A percentile compares a stretch with the other conserved stretches of the same genome.
Conservation (phyloP, 1,284 basidiomycete genomes). For the Binderoboletus segoi region DNA sequence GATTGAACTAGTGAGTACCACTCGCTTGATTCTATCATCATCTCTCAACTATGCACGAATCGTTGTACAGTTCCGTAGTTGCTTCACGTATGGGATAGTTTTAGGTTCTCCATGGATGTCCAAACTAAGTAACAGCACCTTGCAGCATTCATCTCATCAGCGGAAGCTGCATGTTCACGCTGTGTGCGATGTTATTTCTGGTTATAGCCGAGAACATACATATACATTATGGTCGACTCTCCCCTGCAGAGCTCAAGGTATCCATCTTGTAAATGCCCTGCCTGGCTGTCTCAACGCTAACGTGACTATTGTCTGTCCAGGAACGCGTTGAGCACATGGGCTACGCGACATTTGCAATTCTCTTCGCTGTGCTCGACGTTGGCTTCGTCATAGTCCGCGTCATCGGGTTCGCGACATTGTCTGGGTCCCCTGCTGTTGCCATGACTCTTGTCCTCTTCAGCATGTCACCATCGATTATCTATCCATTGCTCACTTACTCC, state of each 20-base stretch:
- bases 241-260: constrained; percentile 23
- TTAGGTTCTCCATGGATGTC: neutral
- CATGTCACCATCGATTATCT: constrained; percentile 4
- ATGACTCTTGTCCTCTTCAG: constrained; percentile 21
- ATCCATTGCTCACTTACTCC: constrained; percentile 6
- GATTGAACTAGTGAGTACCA: too few relatives aligned
- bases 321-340: constrained; percentile 16
- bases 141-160: too few relatives aligned
- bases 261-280: too few relatives aligned
- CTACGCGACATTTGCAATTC: constrained; percentile 15
- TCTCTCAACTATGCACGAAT: too few relatives aligned
- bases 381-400: constrained; percentile 9
- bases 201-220: constrained; percentile 12
- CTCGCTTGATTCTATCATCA: too few relatives aligned
- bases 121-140: too few relatives aligned
- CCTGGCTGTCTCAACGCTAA: too few relatives aligned
- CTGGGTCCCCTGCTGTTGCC: constrained; percentile 3
- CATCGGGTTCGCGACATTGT: constrained; percentile 1
- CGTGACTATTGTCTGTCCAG: neutral
- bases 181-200: constrained; percentile 3
- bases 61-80: constrained; percentile 11
- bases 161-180: too few relatives aligned
- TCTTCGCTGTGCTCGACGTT: constrained; percentile 26
- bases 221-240: constrained; percentile 15
- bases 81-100: constrained; percentile 3